These are phyloP conservation scores for Rhizophora mangle DNA, from an alignment of 345 rosid genomes.

Conservation along the genomic window DNA sequence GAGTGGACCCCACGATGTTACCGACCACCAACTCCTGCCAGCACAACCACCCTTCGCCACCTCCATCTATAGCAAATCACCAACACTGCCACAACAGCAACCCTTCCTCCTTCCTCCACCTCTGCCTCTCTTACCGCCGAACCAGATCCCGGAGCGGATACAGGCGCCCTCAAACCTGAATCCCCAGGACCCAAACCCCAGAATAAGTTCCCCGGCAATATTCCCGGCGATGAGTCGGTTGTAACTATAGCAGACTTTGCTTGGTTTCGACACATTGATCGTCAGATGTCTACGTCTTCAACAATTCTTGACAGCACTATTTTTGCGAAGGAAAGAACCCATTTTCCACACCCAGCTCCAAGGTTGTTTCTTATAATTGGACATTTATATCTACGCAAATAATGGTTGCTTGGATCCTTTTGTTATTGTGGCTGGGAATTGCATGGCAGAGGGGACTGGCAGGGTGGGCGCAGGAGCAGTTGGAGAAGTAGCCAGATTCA, in stretches of 20 bases:
- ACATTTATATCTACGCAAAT: too few species aligned
- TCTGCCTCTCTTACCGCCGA: too few species aligned
- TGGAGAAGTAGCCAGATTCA: too few species aligned
- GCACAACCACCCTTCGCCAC: constrained; percentile 93
- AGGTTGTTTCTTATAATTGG: too few species aligned
- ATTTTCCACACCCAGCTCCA: too few species aligned
- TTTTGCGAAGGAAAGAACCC: constrained; percentile 38
- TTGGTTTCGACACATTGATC: constrained; percentile 77
- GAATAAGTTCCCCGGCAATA: constrained; percentile 46
- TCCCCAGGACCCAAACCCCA: constrained; percentile 30
- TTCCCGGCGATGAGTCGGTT: constrained; percentile 38
- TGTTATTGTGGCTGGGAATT: too few species aligned
- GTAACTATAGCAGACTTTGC: constrained; percentile 58
- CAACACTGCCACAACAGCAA: constrained; percentile 22
- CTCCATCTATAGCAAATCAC: constrained; percentile 48
- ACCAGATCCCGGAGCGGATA: too few species aligned
- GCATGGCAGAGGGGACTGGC: too few species aligned
- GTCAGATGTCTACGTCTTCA: constrained; percentile 47
- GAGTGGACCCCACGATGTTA: constrained; percentile 73
- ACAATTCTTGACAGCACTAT: constrained; percentile 66
- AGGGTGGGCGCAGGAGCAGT: too few species aligned
- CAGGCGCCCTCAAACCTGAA: background rate
- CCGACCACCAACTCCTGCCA: constrained; percentile 82
- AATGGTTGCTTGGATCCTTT: too few species aligned
- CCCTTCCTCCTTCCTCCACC: too few species aligned